These are phyloP conservation scores for Allantophomopsis cytisporea DNA, from an alignment of 2,329 filamentous ascomycete genomes.

Conservation along the genomic window DNA sequence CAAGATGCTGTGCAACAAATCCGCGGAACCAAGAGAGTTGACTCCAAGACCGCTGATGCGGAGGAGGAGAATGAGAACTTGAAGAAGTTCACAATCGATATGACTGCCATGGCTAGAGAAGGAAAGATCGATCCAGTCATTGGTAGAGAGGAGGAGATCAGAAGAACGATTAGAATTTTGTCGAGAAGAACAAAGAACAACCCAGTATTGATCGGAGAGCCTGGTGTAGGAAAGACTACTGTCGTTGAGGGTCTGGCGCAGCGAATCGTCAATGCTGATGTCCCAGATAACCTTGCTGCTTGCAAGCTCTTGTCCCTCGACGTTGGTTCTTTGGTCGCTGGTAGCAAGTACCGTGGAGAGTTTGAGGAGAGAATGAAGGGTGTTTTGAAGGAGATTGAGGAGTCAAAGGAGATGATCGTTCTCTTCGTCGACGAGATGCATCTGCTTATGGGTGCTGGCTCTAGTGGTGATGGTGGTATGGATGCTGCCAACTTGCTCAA, in stretches of 20 bases:
- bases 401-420: slow-evolving; percentile 92
- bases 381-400: slow-evolving; percentile 89
- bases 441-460: slow-evolving; percentile 92
- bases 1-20: slow-evolving; percentile 86
- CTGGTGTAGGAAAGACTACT: slow-evolving; percentile 96
- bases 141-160: slow-evolving; percentile 89
- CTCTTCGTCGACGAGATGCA: slow-evolving; percentile 99
- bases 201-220: slow-evolving; percentile 91
- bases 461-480: slow-evolving; percentile 94
- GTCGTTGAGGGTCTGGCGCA: slow-evolving; percentile 93
- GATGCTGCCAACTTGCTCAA: slow-evolving; percentile 96
- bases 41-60: slow-evolving; percentile 89
- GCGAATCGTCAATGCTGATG: slow-evolving; percentile 91
- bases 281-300: slow-evolving; percentile 85
- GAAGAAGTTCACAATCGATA: slow-evolving; percentile 96
- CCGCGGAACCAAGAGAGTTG: slow-evolving; percentile 82
- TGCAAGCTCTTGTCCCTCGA: slow-evolving; percentile 93
- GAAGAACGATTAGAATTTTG: slow-evolving; percentile 80
- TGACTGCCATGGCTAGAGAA: slow-evolving; percentile 91
- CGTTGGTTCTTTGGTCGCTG: slow-evolving; percentile 86
- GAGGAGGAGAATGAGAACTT: slow-evolving; percentile 91
- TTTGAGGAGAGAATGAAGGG: slow-evolving; percentile 99
- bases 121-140: slow-evolving; percentile 98
- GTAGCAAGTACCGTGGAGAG: slow-evolving; percentile 96
- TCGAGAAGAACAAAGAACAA: slow-evolving; percentile 84